Percentiles rank a stretch among this genome's conserved stretches.
Conservation (phyloP, 2,329 filamentous ascomycete species). For the Tympanopsis confertula region DNA sequence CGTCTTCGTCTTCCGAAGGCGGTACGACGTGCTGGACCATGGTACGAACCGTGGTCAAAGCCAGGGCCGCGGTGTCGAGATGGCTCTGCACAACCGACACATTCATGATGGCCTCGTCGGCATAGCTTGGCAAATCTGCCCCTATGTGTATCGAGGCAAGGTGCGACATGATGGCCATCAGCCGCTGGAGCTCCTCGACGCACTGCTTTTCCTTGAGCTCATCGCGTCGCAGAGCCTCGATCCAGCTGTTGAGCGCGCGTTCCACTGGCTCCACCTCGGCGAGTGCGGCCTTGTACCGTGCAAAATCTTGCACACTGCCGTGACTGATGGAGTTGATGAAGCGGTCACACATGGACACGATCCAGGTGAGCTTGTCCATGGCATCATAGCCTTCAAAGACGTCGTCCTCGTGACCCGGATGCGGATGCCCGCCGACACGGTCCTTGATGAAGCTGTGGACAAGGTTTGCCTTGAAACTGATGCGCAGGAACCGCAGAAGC, state of each 20-base stretch:
- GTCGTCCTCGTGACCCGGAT: constrained; percentile 65
- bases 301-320: constrained; percentile 70
- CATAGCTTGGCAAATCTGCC: constrained; percentile 58
- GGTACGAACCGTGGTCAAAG: constrained; percentile 48
- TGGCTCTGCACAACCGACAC: constrained; percentile 67
- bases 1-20: constrained; percentile 47
- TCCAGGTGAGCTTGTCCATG: constrained; percentile 75
- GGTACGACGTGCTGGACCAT: constrained; percentile 59
- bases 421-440: constrained; percentile 54
- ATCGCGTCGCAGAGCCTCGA: constrained; percentile 72
- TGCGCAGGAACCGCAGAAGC: constrained; percentile 73
- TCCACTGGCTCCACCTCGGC: constrained; percentile 89
- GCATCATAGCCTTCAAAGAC: constrained; percentile 71
- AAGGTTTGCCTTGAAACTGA: constrained; percentile 77
- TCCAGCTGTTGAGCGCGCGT: constrained; percentile 74
- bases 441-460: constrained; percentile 72
- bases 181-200: constrained; percentile 68
- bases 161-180: constrained; percentile 77
- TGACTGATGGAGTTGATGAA: constrained; percentile 71
- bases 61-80: constrained; percentile 64
- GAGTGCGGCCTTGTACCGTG: constrained; percentile 64
- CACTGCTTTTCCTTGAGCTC: constrained; percentile 79
- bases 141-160: constrained; percentile 71
- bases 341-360: constrained; percentile 70
- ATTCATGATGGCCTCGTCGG: constrained; percentile 70